These are phyloP conservation scores for Pyrenula aspistea DNA, from an alignment of 495 filamentous ascomycete species.

Conservation along the genomic window DNA sequence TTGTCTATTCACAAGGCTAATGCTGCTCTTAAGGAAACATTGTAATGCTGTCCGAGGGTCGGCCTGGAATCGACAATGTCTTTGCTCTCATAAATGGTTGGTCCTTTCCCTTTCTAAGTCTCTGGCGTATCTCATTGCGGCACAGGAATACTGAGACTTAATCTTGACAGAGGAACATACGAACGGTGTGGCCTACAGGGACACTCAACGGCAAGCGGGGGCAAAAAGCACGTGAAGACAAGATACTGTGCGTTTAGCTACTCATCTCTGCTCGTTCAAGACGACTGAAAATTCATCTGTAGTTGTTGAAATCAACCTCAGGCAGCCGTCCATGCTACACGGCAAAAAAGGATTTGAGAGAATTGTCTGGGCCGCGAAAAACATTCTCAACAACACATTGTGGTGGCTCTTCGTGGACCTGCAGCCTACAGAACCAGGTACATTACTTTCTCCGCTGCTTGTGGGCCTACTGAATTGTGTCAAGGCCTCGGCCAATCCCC, in stretches of 20 bases:
- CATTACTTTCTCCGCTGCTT: too few species aligned
- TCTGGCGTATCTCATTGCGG: neutral
- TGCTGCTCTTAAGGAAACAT: conserved; percentile 51
- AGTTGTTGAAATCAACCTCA: conserved; percentile 72
- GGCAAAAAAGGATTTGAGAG: conserved; percentile 88
- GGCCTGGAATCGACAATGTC: conserved; percentile 64
- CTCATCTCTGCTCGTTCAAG: neutral
- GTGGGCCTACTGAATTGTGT: too few species aligned
- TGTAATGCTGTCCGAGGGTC: conserved; percentile 84
- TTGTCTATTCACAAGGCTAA: too few species aligned
- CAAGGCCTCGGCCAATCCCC: neutral
- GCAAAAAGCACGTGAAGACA: conserved; percentile 47
- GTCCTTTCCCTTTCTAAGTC: conserved; percentile 1
- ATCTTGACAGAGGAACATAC: conserved; percentile 72
- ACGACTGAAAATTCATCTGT: neutral
- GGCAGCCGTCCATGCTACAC: conserved; percentile 69
- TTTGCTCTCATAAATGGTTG: conserved; percentile 63
- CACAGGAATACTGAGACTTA: conserved; percentile 59
- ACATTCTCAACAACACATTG: conserved; percentile 58
- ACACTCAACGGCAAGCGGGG: conserved; percentile 47
- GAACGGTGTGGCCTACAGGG: conserved; percentile 78
- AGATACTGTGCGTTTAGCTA: conserved; percentile 34
- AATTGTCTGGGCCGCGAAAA: conserved; percentile 72
- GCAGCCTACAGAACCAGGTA: too few species aligned
- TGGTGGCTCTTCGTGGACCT: conserved; percentile 77